Conservation (phyloP, 768 basidiomycete genomes). For the Phallus indusiatus region DNA sequence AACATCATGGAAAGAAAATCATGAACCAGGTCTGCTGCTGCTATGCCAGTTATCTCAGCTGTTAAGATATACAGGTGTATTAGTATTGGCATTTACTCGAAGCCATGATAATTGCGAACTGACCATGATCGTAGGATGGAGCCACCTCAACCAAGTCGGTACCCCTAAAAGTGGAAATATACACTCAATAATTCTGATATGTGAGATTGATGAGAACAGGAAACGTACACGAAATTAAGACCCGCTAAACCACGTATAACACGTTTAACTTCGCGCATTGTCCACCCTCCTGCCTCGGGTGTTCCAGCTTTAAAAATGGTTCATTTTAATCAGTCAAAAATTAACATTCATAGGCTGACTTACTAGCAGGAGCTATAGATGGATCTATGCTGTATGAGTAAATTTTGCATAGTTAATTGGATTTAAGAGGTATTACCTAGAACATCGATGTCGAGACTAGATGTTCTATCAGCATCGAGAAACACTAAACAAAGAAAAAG, state of each 20-base stretch:
- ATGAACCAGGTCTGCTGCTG: slow-evolving; percentile 59
- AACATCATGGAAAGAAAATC: slow-evolving; percentile 60
- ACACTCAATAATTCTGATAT: not conserved
- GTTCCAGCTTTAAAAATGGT: slow-evolving; percentile 50
- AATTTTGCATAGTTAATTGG: not conserved
- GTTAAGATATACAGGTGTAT: slow-evolving; percentile 3
- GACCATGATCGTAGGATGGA: slow-evolving; percentile 65
- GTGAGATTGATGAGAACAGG: not conserved
- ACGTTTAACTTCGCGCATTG: slow-evolving; percentile 70
- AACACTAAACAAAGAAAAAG: not conserved
- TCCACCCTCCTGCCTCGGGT: slow-evolving; percentile 81
- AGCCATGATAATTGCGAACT: slow-evolving; percentile 10
- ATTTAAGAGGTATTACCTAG: slow-evolving; percentile 39
- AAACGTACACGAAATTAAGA: slow-evolving; percentile 65
- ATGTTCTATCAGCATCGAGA: not conserved
- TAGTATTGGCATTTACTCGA: not conserved
- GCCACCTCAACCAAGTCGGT: slow-evolving; percentile 68
- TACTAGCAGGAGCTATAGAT: slow-evolving; percentile 69
- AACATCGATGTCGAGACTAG: slow-evolving; percentile 76
- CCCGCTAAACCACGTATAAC: slow-evolving; percentile 73
- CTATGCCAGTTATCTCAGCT: slow-evolving; percentile 62
- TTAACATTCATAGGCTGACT: slow-evolving; percentile 17
- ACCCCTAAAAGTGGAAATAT: slow-evolving; percentile 32
- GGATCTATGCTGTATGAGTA: slow-evolving; percentile 41
- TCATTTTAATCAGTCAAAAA: not conserved